These are phyloP conservation scores for Penicillium goetzii DNA, from an alignment of 495 filamentous ascomycete genomes.

Conservation along the genomic window DNA sequence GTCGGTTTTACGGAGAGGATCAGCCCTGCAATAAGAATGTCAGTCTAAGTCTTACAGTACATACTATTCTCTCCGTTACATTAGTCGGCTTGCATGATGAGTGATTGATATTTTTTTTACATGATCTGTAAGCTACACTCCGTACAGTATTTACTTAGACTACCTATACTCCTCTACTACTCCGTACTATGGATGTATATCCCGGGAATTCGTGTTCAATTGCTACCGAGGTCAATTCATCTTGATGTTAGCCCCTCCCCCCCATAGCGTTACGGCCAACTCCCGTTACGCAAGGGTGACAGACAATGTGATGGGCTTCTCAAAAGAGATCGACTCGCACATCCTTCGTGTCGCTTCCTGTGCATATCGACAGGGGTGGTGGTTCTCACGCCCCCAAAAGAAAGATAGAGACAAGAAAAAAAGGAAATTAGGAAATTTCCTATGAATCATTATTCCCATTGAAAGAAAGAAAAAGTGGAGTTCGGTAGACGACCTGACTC, in stretches of 20 bases:
- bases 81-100: not conserved
- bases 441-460: not conserved
- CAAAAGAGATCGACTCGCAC: slow-evolving; percentile 23
- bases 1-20: slow-evolving; percentile 24
- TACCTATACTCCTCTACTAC: no score
- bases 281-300: slow-evolving; percentile 47
- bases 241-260: slow-evolving; percentile 7
- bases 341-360: slow-evolving; percentile 23
- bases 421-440: not conserved
- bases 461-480: slow-evolving; percentile 22
- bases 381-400: not conserved
- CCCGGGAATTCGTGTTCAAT: not conserved
- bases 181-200: not conserved
- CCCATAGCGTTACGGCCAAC: slow-evolving; percentile 25
- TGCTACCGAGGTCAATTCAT: not conserved
- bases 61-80: not conserved
- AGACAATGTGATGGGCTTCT: slow-evolving; percentile 36
- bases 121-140: not conserved
- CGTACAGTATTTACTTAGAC: not conserved
- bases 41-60: not conserved
- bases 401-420: not conserved
- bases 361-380: slow-evolving; percentile 26
- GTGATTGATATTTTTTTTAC: not conserved
- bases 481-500: slow-evolving; percentile 20
- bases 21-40: slow-evolving; percentile 31